These are phyloP conservation scores for Cyclotella sp. DNA, from an alignment of 108 stramenopile genomes.

Conservation along the genomic window DNA sequence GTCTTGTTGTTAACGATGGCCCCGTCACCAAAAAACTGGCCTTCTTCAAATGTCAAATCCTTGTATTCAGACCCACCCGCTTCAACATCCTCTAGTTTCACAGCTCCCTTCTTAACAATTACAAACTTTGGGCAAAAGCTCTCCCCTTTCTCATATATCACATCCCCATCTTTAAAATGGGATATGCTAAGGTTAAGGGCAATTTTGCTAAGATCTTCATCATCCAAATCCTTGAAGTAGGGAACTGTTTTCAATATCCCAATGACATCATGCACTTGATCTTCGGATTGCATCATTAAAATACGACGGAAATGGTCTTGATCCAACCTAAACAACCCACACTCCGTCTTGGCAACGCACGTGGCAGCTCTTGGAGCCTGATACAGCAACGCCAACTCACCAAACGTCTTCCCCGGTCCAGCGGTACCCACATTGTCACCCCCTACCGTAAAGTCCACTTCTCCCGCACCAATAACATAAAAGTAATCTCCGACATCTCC, in stretches of 20 bases:
- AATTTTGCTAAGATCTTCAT: constrained; percentile 56
- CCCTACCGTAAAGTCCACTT: constrained; percentile 70
- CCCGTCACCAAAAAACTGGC: constrained; percentile 70
- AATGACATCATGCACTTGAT: constrained; percentile 72
- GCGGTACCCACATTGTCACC: constrained; percentile 74
- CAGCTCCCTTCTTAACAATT: constrained; percentile 78
- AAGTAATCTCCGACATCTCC: constrained; percentile 94
- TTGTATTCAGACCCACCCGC: constrained; percentile 49
- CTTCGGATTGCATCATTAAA: constrained; percentile 60
- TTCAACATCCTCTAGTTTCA: constrained; percentile 52
- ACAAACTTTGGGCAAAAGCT: constrained; percentile 57
- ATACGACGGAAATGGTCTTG: constrained; percentile 81
- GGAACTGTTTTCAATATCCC: constrained; percentile 67
- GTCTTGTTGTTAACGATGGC: constrained; percentile 59
- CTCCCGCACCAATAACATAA: constrained; percentile 77
- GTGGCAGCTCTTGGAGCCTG: constrained; percentile 94
- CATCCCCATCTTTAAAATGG: constrained; percentile 65
- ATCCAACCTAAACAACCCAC: constrained; percentile 74
- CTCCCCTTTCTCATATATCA: constrained; percentile 60
- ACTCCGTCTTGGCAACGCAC: constrained; percentile 64
- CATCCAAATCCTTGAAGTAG: constrained; percentile 65
- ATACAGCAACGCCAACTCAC: constrained; percentile 94
- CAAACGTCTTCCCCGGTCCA: constrained; percentile 76
- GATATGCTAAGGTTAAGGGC: constrained; percentile 50
- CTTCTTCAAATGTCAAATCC: constrained; percentile 57